Conservation (phyloP, 2,329 filamentous ascomycete genomes). For the Dothistroma septosporum region DNA sequence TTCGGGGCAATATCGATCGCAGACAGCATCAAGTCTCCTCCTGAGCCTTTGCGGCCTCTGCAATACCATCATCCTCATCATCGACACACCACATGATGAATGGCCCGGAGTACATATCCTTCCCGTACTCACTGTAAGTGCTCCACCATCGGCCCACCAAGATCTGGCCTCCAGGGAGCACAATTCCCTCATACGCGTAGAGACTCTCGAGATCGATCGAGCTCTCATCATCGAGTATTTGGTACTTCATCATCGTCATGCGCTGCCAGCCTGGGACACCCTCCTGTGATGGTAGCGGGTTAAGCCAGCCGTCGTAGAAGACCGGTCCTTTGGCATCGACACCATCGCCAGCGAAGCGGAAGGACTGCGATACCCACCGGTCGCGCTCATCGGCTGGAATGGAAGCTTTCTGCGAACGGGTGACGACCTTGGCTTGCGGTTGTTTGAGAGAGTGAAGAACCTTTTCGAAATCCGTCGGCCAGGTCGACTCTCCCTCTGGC, state of each 20-base stretch:
- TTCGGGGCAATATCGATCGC: neutral
- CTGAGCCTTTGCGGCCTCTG: neutral
- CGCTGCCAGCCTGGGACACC: conserved; percentile 53
- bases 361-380: conserved; percentile 11
- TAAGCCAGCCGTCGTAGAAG: conserved; percentile 45
- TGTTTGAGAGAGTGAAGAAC: conserved; percentile 36
- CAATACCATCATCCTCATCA: neutral
- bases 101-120: conserved; percentile 37
- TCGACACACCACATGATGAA: conserved; percentile 41
- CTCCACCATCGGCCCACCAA: conserved; percentile 49
- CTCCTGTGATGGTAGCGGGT: conserved; percentile 46
- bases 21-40: neutral
- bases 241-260: conserved; percentile 54
- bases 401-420: conserved; percentile 33
- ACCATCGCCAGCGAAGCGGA: conserved; percentile 40
- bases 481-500: conserved; percentile 26
- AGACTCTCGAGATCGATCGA: conserved; percentile 33
- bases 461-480: conserved; percentile 41
- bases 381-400: conserved; percentile 4
- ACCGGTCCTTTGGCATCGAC: conserved; percentile 36
- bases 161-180: conserved; percentile 46
- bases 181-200: conserved; percentile 49
- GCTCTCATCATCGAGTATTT: conserved; percentile 29
- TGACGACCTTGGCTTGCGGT: conserved; percentile 19
- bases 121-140: conserved; percentile 29